Conservation (phyloP, 306 rosid genomes). For the Citrullus colocynthis region DNA sequence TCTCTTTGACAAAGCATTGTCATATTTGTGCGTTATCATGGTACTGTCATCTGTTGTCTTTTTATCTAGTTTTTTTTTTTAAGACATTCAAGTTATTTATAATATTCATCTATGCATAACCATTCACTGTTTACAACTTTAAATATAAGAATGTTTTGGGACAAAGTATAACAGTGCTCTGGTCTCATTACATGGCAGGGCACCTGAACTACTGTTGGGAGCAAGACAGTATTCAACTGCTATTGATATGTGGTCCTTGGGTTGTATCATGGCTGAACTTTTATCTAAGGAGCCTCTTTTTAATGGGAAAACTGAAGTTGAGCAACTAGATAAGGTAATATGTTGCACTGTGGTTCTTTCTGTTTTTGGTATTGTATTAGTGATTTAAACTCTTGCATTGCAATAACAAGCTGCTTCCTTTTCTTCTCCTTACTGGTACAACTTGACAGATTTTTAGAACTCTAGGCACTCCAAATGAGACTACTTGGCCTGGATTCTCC, state of each 20-base stretch:
- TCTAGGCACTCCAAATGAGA: conserved; percentile 73
- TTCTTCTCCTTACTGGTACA: neutral
- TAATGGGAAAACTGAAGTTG: conserved; percentile 65
- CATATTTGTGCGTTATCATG: neutral
- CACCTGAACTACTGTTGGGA: conserved; percentile 82
- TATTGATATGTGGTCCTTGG: conserved; percentile 95
- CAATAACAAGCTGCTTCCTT: conserved; percentile 3
- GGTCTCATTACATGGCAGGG: conserved; percentile 17
- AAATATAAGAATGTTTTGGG: neutral
- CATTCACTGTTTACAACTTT: neutral
- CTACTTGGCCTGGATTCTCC: conserved; percentile 72
- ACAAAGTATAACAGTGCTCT: neutral
- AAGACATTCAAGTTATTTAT: neutral
- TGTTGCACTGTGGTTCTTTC: neutral
- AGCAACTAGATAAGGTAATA: conserved; percentile 72
- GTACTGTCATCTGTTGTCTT: too few species aligned
- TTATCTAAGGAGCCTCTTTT: conserved; percentile 69
- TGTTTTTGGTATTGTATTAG: neutral
- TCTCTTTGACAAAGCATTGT: neutral
- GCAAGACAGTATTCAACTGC: conserved; percentile 78
- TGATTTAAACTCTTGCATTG: neutral
- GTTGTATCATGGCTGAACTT: conserved; percentile 92
- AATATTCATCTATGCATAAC: neutral
- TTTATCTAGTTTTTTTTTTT: neutral
- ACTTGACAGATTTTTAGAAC: conserved; percentile 58